Base-by-base conservation (phyloP, 2,329 filamentous ascomycete species). In the Zasmidium cellare region DNA sequence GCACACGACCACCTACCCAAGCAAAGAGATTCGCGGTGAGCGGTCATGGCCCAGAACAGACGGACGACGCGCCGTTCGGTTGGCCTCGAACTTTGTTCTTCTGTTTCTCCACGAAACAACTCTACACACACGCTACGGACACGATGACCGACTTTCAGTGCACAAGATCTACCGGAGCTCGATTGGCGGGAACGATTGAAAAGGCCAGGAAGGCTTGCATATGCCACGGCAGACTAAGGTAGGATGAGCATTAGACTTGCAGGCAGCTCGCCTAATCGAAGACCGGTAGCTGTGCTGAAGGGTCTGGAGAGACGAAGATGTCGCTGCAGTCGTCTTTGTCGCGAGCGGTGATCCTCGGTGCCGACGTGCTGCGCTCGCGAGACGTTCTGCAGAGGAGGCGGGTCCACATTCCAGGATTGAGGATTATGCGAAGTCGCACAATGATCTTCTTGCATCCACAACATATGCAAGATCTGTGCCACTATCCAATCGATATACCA, bases 41-140 rank as follows among this genome's bases (percentile, higher is more conserved):
- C 25, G 25, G 25, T 11, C 25, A n/a, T n/a, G 25, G 25, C 6
- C 25, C 25, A 28, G 25, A 28, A 28, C 25, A 28, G 25, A 28
- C 25, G 25, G 25, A 28, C 11, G 6, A 11, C 25, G 25, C 25
- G 25, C 25, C 25, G 25, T n/a, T n/a, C n/a, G n/a, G n/a, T n/a
- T n/a, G n/a, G n/a, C n/a, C 28, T 53, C 22, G 38, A 41, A 53
- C 24, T 22, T 41, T 51, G 49, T 38, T 51, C 16, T 25, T 19
- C 5, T 28, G 6, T 28, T 11, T 28, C 11, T 28, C 25, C 25
- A 28, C 25, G 25, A 28, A 5, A 28, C 25, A 5, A 5, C 11
- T 11, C 25, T 6, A 5, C 25, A 6, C 6, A 5, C 25, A 28
- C 25, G 25, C 25, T 28, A 11, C 25, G 6, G 25, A 28, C 25